Base-by-base conservation (phyloP, 352 stramenopile species). In the Globisporangium radiosum region DNA sequence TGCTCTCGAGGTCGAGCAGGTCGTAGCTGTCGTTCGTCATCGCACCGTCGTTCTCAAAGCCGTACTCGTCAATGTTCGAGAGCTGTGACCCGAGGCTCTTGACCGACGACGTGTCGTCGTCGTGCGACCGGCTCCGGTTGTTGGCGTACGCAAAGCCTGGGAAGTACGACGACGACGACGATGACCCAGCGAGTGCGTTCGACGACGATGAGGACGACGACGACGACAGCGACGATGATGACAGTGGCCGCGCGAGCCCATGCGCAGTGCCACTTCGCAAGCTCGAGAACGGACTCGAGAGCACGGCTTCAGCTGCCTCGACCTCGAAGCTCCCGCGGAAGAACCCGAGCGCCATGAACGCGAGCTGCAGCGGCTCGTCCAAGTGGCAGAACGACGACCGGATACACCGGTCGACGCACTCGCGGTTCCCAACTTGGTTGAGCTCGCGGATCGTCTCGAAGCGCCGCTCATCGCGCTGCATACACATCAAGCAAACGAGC, bases 321-420 rank as follows among this genome's bases (percentile, higher is more conserved):
- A 85, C 68, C 48, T 91, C 79, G 40, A 93, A 93, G 17, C 68
- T 87, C 53, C 84, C 81, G 25, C 84, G 79, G 57, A 93, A 93
- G 49, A 93, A 88, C 11, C 84, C 84, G 38, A 93, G 75, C 15
- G 78, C 81, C 81, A 93, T 91, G 51, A 93, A 93, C 1, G 81
- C 83, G 17, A 90, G 66, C n/a, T 73, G 77, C 19, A 91, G 66
- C 7, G 79, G 68, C 39, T 87, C 73, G 3, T 90, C 78, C 38
- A 93, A 65, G 49, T 91, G 83, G 38, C 74, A 86, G 65, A 93
- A 91, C 1, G 83, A 93, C 14, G 83, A 91, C 5, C 83, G 81
- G 48, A 93, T 93, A 49, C 78, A 93, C 7, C 79, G 75, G 49
- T 93, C 83, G 10, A 91, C 69, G 52, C 81, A 90, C 49, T 93